These are phyloP conservation scores for Paramyrothecium sp. DNA, from an alignment of 2,329 filamentous ascomycete species.

Conservation along the genomic window DNA sequence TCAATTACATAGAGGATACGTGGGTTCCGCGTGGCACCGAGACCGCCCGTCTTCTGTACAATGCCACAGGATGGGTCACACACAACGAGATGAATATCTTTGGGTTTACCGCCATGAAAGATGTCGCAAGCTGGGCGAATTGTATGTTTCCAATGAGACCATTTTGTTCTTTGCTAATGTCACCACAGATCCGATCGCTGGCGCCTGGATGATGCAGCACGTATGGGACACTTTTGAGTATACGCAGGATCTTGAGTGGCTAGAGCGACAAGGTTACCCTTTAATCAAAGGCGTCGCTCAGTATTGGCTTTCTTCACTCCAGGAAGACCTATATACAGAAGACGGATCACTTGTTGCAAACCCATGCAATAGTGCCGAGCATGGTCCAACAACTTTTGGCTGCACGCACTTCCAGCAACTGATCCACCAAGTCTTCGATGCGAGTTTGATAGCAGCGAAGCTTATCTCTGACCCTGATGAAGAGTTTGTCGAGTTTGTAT, in stretches of 20 bases:
- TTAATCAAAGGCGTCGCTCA: constrained; percentile 50
- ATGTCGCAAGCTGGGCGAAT: constrained; percentile 26
- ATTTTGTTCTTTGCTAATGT: background rate
- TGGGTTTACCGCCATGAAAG: constrained; percentile 46
- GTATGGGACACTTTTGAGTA: constrained; percentile 58
- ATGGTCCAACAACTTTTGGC: constrained; percentile 51
- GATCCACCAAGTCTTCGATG: constrained; percentile 42
- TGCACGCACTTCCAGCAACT: constrained; percentile 54
- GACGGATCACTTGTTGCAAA: constrained; percentile 54
- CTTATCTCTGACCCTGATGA: constrained; percentile 9
- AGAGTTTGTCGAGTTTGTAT: constrained; percentile 18
- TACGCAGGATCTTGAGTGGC: constrained; percentile 44
- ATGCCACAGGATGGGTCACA: constrained; percentile 52
- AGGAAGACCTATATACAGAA: constrained; percentile 45
- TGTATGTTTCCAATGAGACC: constrained; percentile 14
- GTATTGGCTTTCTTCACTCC: constrained; percentile 56
- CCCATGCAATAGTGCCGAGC: constrained; percentile 57
- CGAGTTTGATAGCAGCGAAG: constrained; percentile 19
- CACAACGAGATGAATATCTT: constrained; percentile 61
- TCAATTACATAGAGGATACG: constrained; percentile 51
- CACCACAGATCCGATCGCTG: constrained; percentile 37
- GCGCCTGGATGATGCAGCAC: constrained; percentile 61
- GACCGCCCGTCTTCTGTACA: constrained; percentile 53
- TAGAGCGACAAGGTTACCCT: constrained; percentile 46
- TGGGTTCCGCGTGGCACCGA: constrained; percentile 52